Evolutionary conservation across 2,329 filamentous ascomycete species (phyloP).

Genomic region (Cytospora leucostoma): DNA sequence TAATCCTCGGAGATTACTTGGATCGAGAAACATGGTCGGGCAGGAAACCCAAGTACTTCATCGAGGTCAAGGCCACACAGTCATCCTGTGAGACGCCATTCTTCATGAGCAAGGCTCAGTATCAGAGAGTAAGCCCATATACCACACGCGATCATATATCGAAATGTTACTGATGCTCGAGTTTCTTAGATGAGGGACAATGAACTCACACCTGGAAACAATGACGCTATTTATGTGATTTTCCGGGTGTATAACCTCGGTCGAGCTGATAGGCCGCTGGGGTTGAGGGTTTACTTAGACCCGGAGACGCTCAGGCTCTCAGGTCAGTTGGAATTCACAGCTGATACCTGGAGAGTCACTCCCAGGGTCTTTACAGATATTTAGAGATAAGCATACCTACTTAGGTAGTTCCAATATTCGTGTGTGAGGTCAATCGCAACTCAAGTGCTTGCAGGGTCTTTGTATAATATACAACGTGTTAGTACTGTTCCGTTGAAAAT

Average conservation of each 20-base stretch:
- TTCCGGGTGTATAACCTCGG: constrained; percentile 44
- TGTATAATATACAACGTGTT: too few relatives aligned
- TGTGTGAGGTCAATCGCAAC: too few relatives aligned
- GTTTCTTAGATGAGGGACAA: constrained; percentile 31
- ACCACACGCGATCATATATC: too few relatives aligned
- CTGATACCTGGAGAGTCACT: constrained; percentile 30
- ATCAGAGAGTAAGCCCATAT: constrained; percentile 39
- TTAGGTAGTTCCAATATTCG: too few relatives aligned
- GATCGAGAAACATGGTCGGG: constrained; percentile 32
- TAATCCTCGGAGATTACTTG: constrained; percentile 41
- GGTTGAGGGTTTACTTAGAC: constrained; percentile 43
- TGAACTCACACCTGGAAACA: constrained; percentile 18
- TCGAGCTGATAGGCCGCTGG: constrained; percentile 30
- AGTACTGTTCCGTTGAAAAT: too few relatives aligned
- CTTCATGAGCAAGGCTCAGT: constrained; percentile 50
- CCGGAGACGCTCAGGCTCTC: constrained; percentile 35
- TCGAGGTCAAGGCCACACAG: constrained; percentile 55
- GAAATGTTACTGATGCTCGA: constrained; percentile 10
- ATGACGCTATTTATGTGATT: constrained; percentile 41
- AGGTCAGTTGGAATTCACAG: constrained; percentile 32
- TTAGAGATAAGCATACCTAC: too few relatives aligned
- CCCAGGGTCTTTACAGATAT: neutral
- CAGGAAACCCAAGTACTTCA: constrained; percentile 43
- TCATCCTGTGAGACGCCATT: constrained; percentile 42
- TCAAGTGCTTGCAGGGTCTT: too few relatives aligned